These are phyloP conservation scores for Pyrenopolyporus hunteri DNA, from an alignment of 495 filamentous ascomycete species.

Conservation along the genomic window DNA sequence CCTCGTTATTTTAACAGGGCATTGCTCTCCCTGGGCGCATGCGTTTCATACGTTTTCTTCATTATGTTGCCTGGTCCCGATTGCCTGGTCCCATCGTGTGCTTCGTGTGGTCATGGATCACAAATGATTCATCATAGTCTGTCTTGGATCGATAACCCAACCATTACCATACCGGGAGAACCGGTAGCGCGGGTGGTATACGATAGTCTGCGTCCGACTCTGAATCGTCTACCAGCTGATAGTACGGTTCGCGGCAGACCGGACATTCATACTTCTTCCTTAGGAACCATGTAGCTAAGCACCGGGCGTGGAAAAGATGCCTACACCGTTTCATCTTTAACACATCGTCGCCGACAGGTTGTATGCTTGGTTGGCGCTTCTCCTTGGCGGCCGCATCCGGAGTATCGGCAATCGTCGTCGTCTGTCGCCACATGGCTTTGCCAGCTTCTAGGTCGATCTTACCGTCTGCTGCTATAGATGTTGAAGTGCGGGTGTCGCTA, in stretches of 20 bases:
- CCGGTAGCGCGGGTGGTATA: slow-evolving; percentile 2
- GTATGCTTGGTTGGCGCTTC: not conserved
- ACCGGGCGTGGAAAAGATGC: slow-evolving; percentile 37
- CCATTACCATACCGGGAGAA: slow-evolving; percentile 21
- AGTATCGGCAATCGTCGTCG: not conserved
- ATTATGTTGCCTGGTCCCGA: too few relatives aligned
- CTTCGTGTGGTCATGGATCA: too few relatives aligned
- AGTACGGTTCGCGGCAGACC: slow-evolving; percentile 30
- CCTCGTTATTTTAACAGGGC: too few relatives aligned
- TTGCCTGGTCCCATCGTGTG: too few relatives aligned
- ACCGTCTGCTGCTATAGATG: not conserved
- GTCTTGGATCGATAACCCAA: too few relatives aligned
- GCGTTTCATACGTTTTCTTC: too few relatives aligned
- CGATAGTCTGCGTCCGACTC: slow-evolving; percentile 9
- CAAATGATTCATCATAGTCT: too few relatives aligned
- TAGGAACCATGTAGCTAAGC: slow-evolving; percentile 36
- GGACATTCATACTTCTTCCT: slow-evolving; percentile 31
- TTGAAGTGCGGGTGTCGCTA: not conserved
- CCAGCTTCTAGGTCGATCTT: slow-evolving; percentile 23
- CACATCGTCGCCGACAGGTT: slow-evolving; percentile 28
- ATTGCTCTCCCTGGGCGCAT: too few relatives aligned
- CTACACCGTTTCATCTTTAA: slow-evolving; percentile 32
- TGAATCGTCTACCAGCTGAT: slow-evolving; percentile 1
- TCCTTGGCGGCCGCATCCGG: not conserved
- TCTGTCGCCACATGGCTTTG: not conserved